These are phyloP conservation scores for Coniferiporia sulphurascens DNA, from an alignment of 1,284 basidiomycete genomes.

Conservation along the genomic window DNA sequence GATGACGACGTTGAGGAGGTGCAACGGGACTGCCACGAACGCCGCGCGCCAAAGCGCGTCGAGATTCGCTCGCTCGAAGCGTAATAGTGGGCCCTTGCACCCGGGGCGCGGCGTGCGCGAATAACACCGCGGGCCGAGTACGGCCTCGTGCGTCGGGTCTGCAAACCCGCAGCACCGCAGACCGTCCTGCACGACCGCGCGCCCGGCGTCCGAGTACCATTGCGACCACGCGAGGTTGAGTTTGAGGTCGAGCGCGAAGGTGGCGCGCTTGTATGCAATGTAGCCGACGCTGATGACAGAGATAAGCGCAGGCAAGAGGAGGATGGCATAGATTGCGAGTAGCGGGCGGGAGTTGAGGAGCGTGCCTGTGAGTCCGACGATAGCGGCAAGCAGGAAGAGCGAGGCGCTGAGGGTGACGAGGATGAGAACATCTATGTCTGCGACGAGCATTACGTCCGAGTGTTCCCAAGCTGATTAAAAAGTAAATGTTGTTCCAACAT, in stretches of 20 bases:
- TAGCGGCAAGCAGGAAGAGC: slow-evolving; percentile 55
- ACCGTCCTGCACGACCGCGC: slow-evolving; percentile 61
- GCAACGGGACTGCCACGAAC: slow-evolving; percentile 62
- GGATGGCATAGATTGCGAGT: slow-evolving; percentile 64
- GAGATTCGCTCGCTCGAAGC: slow-evolving; percentile 55
- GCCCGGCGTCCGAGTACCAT: slow-evolving; percentile 52
- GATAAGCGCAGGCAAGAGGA: slow-evolving; percentile 66
- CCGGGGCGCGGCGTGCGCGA: slow-evolving; percentile 62
- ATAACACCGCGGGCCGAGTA: slow-evolving; percentile 57
- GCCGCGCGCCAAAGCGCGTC: slow-evolving; percentile 50
- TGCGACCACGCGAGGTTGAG: slow-evolving; percentile 70
- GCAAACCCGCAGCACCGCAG: slow-evolving; percentile 74
- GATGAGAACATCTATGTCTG: slow-evolving; percentile 52
- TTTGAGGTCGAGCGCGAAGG: slow-evolving; percentile 70
- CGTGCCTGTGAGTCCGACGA: slow-evolving; percentile 63
- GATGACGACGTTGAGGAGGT: slow-evolving; percentile 58
- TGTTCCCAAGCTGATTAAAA: slow-evolving; percentile 39
- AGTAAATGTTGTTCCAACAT: slow-evolving; percentile 1
- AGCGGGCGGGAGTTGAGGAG: slow-evolving; percentile 72
- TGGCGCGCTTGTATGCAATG: slow-evolving; percentile 61
- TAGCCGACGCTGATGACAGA: slow-evolving; percentile 67
- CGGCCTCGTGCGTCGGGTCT: slow-evolving; percentile 58
- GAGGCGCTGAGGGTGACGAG: slow-evolving; percentile 58
- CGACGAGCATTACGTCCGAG: slow-evolving; percentile 50
- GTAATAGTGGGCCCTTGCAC: slow-evolving; percentile 61